A percentile compares a stretch with the other conserved stretches of the same genome.
These are phyloP conservation scores for Emmonsia crescens DNA, from an alignment of 2,329 filamentous ascomycete genomes.

Conservation along the genomic window DNA sequence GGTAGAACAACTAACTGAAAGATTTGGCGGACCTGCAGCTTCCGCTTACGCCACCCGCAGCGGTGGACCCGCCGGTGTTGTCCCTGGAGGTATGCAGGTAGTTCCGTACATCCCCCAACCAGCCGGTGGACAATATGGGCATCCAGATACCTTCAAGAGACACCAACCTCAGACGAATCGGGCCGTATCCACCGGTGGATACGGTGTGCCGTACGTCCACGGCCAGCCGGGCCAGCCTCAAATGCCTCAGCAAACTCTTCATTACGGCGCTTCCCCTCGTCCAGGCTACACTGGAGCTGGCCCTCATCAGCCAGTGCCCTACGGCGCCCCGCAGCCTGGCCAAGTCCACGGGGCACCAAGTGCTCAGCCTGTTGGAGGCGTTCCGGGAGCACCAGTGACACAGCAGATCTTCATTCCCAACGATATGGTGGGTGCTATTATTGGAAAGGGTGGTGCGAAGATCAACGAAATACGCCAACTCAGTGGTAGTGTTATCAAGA, in stretches of 20 bases:
- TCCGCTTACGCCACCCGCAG: constrained; percentile 97
- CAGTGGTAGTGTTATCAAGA: constrained; percentile 97
- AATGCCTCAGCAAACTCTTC: constrained; percentile 55
- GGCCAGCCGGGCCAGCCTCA: constrained; percentile 44
- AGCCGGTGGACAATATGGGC: constrained; percentile 82
- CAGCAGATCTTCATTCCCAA: constrained; percentile 99
- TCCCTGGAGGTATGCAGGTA: constrained; percentile 96
- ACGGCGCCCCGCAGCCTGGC: constrained; percentile 52
- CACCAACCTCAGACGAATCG: constrained; percentile 64
- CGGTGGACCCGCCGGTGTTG: constrained; percentile 82
- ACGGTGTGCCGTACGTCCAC: constrained; percentile 62
- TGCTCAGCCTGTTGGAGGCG: constrained; percentile 57
- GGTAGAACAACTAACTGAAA: constrained; percentile 90
- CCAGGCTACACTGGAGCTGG: constrained; percentile 67
- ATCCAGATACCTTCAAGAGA: constrained; percentile 72
- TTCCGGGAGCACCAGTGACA: constrained; percentile 75
- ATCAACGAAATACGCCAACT: constrained; percentile 98
- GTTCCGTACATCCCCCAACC: constrained; percentile 96
- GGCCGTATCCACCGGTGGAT: constrained; percentile 58
- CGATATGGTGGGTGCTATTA: constrained; percentile 98
- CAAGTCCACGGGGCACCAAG: constrained; percentile 56
- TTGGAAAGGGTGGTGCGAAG: constrained; percentile 95
- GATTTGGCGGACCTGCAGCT: constrained; percentile 87
- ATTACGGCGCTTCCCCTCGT: constrained; percentile 67
- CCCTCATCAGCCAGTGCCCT: constrained; percentile 64